phyloP scores from a whole-genome alignment of 2,329 filamentous ascomycete species.

The Phaeoacremonium minimum region DNA sequence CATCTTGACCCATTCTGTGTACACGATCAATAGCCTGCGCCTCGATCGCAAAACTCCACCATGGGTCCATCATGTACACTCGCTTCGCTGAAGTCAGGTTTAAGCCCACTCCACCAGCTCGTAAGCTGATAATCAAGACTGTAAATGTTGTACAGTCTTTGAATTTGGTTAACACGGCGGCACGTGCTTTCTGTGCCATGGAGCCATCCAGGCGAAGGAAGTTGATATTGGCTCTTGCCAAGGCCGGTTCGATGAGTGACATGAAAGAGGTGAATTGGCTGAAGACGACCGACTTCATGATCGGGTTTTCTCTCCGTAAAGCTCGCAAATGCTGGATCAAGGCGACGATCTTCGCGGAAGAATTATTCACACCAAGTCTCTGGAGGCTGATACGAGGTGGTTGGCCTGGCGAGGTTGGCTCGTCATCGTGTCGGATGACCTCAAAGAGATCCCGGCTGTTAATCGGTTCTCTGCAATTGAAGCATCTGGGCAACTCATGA shows the following conservation, averaged over 20 bases:
- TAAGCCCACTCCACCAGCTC: conserved; percentile 88
- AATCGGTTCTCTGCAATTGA: conserved; percentile 82
- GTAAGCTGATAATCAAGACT: conserved; percentile 77
- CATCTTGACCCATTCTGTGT: conserved; percentile 91
- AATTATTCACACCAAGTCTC: conserved; percentile 57
- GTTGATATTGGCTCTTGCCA: conserved; percentile 66
- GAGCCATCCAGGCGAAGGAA: conserved; percentile 88
- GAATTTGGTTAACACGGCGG: conserved; percentile 74
- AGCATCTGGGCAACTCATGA: conserved; percentile 73
- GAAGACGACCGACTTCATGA: conserved; percentile 87
- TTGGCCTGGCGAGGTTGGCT: conserved; percentile 37
- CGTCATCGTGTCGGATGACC: conserved; percentile 74
- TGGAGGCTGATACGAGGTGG: conserved; percentile 55
- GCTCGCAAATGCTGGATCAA: conserved; percentile 71
- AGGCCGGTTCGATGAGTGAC: conserved; percentile 79
- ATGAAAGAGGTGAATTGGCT: conserved; percentile 97
- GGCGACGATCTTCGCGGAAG: conserved; percentile 83
- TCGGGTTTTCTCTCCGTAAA: conserved; percentile 60
- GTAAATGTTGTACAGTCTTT: conserved; percentile 55
- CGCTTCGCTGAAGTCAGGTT: conserved; percentile 85
- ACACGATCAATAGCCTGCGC: conserved; percentile 97
- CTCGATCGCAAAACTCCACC: conserved; percentile 98
- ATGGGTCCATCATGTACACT: conserved; percentile 99
- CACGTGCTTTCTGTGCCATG: conserved; percentile 81
- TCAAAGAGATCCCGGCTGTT: conserved; percentile 86